Evolutionary conservation across 345 rosid species (phyloP), one percentile per base, ranked within the genome.

Genomic region (Salix caprea): DNA sequence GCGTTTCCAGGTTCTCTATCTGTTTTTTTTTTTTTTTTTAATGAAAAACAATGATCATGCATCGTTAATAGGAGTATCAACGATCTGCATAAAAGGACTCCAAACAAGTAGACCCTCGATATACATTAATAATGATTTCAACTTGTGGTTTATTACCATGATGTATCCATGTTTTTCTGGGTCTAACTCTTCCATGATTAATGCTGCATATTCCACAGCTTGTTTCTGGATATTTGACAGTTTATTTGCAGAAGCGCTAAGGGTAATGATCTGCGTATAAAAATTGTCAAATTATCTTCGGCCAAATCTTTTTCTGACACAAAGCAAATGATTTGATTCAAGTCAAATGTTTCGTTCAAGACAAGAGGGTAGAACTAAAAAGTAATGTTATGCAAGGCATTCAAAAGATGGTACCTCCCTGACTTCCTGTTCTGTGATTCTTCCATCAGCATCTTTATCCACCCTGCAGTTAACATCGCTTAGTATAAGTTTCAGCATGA

Each of bases 121-220:
- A 71, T 10, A 24, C 48, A 7, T 32, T 60, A 30, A 42, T 10
- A 23, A 50, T 52, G 62, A 21, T 24, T 12, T 69, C 2, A 60
- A 19, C 36, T 60, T 64, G 6, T 48, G 30, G 52, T 36, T 77
- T 71, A 24, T 71, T 85, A 92, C 97, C 97, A 87, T 86, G 74
- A 92, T 90, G 86, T 89, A 87, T 75, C 95, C 97, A 14, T 77
- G 85, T 65, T 87, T 76, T 7, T 90, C 97, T 26, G 93, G 93
- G 69, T 92, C 97, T 48, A 92, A 78, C 79, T 92, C 97, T 82
- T 92, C 97, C 97, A 90, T 89, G 80, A 92, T 92, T 77, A 92
- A 68, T 12, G 93, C 89, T 32, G 97, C 91, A 83, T 92, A 92
- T 46, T 92, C 97, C 80, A 88, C 91, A 34, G 97, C 92, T 84